phyloP scores from a whole-genome alignment of 2,329 filamentous ascomycete genomes.

The Cordyceps farinosa region DNA sequence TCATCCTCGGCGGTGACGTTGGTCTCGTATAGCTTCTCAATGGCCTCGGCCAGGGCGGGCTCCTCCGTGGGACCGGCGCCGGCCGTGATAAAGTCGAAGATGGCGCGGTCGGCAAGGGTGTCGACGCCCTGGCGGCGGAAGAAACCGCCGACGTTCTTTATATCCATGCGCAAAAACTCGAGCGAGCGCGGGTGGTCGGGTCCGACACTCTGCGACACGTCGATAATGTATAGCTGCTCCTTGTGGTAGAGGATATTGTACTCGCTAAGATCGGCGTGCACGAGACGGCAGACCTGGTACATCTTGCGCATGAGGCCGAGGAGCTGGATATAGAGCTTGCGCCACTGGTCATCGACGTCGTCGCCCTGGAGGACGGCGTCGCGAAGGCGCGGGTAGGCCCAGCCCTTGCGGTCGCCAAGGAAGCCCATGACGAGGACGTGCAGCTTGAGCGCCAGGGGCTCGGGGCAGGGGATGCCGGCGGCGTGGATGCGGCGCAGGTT shows the following conservation, averaged over 20 bases:
- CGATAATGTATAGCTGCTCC: constrained; percentile 82
- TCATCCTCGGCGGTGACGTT: constrained; percentile 48
- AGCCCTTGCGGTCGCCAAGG: constrained; percentile 80
- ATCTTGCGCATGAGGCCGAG: constrained; percentile 86
- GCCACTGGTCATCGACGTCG: constrained; percentile 70
- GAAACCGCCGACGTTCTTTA: constrained; percentile 94
- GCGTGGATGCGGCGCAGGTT: constrained; percentile 82
- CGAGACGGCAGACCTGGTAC: constrained; percentile 87
- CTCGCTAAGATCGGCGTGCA: constrained; percentile 95
- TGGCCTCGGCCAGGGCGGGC: constrained; percentile 54
- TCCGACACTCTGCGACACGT: constrained; percentile 96
- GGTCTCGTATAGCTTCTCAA: constrained; percentile 65
- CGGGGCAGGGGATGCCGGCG: constrained; percentile 84
- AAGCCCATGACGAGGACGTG: constrained; percentile 96
- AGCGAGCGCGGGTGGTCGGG: constrained; percentile 90
- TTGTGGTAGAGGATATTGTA: constrained; percentile 95
- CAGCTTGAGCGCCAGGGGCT: constrained; percentile 83
- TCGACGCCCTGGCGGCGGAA: constrained; percentile 84
- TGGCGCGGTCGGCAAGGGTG: constrained; percentile 69
- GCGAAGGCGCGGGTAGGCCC: constrained; percentile 81
- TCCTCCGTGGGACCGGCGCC: constrained; percentile 58
- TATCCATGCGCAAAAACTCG: constrained; percentile 95
- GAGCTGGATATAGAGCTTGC: constrained; percentile 74
- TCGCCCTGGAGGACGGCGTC: constrained; percentile 74
- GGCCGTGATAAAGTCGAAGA: constrained; percentile 79